Conservation (phyloP, 2,329 filamentous ascomycete species). For the Clonostachys sp. region DNA sequence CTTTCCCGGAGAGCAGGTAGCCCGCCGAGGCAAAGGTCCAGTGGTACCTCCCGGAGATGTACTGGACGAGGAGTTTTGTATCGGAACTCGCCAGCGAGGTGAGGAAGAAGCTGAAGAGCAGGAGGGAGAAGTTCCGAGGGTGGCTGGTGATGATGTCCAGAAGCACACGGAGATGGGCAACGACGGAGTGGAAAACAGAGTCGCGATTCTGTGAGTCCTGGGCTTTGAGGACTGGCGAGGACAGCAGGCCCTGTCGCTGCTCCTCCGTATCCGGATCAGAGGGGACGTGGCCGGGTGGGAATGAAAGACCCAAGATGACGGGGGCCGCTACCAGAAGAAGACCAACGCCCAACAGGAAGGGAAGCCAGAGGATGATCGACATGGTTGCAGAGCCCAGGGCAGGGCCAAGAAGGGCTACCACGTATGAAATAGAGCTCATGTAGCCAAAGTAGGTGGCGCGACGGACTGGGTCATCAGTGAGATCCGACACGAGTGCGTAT, state of each 20-base stretch:
- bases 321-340: neutral
- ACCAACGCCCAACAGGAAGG: conserved; percentile 17
- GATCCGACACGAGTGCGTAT: conserved; percentile 35
- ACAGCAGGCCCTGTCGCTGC: conserved; percentile 28
- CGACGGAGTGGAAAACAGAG: conserved; percentile 3
- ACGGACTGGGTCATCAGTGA: conserved; percentile 36
- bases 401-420: conserved; percentile 39
- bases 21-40: conserved; percentile 42
- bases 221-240: conserved; percentile 29
- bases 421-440: conserved; percentile 41
- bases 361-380: conserved; percentile 34
- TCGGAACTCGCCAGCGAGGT: conserved; percentile 45
- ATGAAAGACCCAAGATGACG: neutral
- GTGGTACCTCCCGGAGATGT: conserved; percentile 41
- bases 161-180: conserved; percentile 16
- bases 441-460: conserved; percentile 46
- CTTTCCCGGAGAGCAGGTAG: conserved; percentile 42
- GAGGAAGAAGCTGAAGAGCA: conserved; percentile 39
- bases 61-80: conserved; percentile 43
- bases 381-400: conserved; percentile 40
- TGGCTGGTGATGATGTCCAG: conserved; percentile 25
- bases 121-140: conserved; percentile 32
- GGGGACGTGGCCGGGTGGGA: neutral
- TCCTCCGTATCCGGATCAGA: conserved; percentile 15
- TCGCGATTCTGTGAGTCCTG: conserved; percentile 10